Percentiles rank a stretch among this genome's conserved stretches.
phyloP scores from a whole-genome alignment of 768 basidiomycete genomes.

The Suillus spraguei region DNA sequence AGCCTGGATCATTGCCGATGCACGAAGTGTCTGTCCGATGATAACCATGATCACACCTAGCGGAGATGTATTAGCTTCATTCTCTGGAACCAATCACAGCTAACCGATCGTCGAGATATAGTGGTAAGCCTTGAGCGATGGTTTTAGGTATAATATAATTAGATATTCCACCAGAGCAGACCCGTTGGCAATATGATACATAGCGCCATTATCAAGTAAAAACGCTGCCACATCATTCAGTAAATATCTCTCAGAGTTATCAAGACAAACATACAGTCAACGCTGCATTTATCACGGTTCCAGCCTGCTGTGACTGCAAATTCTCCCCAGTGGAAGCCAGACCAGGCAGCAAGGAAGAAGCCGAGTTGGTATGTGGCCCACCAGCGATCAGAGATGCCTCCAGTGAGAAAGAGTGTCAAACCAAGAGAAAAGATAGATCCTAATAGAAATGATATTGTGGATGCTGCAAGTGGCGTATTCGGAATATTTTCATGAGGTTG shows the following conservation, averaged over 20 bases:
- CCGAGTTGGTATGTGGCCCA: conserved; percentile 80
- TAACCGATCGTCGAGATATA: conserved; percentile 63
- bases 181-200: conserved; percentile 85
- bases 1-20: conserved; percentile 96
- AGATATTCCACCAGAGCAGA: conserved; percentile 83
- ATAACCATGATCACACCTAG: conserved; percentile 68
- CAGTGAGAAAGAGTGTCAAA: conserved; percentile 46
- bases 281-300: conserved; percentile 89
- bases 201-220: conserved; percentile 84
- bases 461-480: conserved; percentile 85
- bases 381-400: conserved; percentile 48
- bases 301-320: conserved; percentile 95
- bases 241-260: conserved; percentile 1
- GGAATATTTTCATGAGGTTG: conserved; percentile 61
- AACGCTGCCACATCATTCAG: conserved; percentile 60
- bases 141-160: conserved; percentile 65
- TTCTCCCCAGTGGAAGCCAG: conserved; percentile 91
- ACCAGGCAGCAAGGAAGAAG: conserved; percentile 82
- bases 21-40: conserved; percentile 77
- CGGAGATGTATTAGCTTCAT: conserved; percentile 9
- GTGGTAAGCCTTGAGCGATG: conserved; percentile 59
- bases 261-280: conserved; percentile 73
- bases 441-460: conserved; percentile 82
- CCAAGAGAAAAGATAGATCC: conserved; percentile 73
- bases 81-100: conserved; percentile 20